Percentiles rank a stretch among this genome's conserved stretches.
Evolutionary conservation across 768 basidiomycete genomes (phyloP).

Genomic region (Exidia glandulosa): DNA sequence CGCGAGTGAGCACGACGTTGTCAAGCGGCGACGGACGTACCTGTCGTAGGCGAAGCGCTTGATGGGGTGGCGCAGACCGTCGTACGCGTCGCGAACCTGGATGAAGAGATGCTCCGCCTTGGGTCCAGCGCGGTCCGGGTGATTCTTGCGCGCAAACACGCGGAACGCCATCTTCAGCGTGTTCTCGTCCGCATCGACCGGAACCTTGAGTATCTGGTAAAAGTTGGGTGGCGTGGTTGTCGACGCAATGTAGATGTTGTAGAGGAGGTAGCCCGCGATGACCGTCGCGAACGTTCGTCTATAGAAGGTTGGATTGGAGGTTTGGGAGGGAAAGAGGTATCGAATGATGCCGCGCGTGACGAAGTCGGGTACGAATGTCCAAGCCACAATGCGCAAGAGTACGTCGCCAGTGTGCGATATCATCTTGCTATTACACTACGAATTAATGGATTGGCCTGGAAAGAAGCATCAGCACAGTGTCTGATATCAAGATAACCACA

Average conservation of each 20-base stretch:
- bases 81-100: slow-evolving; percentile 58
- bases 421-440: neutral
- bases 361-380: slow-evolving; percentile 57
- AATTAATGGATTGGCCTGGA: neutral
- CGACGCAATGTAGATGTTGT: slow-evolving; percentile 44
- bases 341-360: slow-evolving; percentile 41
- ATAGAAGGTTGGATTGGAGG: slow-evolving; percentile 47
- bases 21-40: slow-evolving; percentile 30
- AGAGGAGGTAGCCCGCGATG: slow-evolving; percentile 53
- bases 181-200: slow-evolving; percentile 50
- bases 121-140: slow-evolving; percentile 62
- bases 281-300: slow-evolving; percentile 52
- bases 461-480: too few relatives aligned
- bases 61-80: slow-evolving; percentile 65
- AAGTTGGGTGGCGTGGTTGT: slow-evolving; percentile 43
- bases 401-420: neutral
- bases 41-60: slow-evolving; percentile 81
- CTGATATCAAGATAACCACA: too few relatives aligned
- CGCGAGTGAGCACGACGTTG: neutral
- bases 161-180: slow-evolving; percentile 65
- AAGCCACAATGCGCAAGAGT: slow-evolving; percentile 43
- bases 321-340: slow-evolving; percentile 28
- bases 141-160: slow-evolving; percentile 58
- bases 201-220: slow-evolving; percentile 62
- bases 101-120: slow-evolving; percentile 52